Evolutionary conservation across 768 basidiomycete genomes (phyloP).

Genomic region (Tulasnella sp.): DNA sequence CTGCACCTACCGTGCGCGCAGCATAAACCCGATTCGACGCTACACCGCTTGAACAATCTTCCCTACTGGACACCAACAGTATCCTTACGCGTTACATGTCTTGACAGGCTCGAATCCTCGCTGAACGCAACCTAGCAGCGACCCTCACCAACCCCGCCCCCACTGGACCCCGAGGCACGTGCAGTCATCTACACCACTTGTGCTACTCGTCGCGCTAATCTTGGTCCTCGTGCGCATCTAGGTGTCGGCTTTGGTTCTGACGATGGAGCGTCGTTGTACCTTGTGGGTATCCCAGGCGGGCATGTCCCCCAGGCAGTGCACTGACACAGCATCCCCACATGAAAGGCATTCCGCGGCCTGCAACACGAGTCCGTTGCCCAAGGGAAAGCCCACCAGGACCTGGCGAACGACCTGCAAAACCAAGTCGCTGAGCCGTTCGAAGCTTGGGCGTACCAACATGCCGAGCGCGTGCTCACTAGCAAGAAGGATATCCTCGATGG

Average conservation of each 20-base stretch:
- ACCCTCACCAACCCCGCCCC: slow-evolving; percentile 41
- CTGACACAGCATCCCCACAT: slow-evolving; percentile 71
- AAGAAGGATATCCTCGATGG: slow-evolving; percentile 47
- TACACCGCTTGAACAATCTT: too few relatives aligned
- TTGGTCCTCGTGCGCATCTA: slow-evolving; percentile 26
- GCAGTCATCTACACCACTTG: too few relatives aligned
- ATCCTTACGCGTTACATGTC: too few relatives aligned
- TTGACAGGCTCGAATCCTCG: slow-evolving; percentile 55
- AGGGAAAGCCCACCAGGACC: slow-evolving; percentile 57
- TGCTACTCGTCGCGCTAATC: too few relatives aligned
- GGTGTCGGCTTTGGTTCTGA: slow-evolving; percentile 62
- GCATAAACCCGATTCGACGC: too few relatives aligned
- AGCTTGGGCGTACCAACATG: slow-evolving; percentile 64
- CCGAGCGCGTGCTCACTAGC: slow-evolving; percentile 50
- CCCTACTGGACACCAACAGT: too few relatives aligned
- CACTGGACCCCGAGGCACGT: slow-evolving; percentile 39
- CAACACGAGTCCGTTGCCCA: slow-evolving; percentile 59
- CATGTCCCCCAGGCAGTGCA: slow-evolving; percentile 24
- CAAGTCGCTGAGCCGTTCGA: slow-evolving; percentile 72
- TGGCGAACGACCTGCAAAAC: slow-evolving; percentile 62
- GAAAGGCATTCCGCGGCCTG: slow-evolving; percentile 66
- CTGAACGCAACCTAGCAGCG: slow-evolving; percentile 53
- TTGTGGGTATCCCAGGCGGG: slow-evolving; percentile 23
- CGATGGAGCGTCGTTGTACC: slow-evolving; percentile 70
- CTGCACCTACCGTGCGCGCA: too few relatives aligned